A percentile compares a stretch with the other conserved stretches of the same genome.
These are phyloP conservation scores for Stentor coeruleus DNA, from an alignment of 73 alveolate species.

Conservation along the genomic window DNA sequence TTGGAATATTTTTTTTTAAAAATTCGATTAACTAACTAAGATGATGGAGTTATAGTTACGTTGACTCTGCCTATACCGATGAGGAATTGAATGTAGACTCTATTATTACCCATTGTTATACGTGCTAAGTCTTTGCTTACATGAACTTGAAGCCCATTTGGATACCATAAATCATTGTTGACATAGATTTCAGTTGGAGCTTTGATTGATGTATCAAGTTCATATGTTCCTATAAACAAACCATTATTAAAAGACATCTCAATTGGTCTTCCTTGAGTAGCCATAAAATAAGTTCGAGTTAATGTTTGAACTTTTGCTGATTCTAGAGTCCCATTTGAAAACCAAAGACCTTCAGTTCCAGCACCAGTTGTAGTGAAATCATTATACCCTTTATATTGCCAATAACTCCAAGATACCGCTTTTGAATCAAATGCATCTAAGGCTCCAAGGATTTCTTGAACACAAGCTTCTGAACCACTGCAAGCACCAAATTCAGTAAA, in stretches of 20 bases:
- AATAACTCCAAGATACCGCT: constrained; percentile 73
- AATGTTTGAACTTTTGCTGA: constrained; percentile 59
- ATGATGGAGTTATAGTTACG: background rate
- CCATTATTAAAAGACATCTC: constrained; percentile 44
- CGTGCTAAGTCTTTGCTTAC: constrained; percentile 4
- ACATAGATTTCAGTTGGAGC: constrained; percentile 52
- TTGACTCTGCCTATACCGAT: background rate
- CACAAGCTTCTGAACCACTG: constrained; percentile 59
- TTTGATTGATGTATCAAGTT: constrained; percentile 43
- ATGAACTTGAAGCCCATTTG: constrained; percentile 46
- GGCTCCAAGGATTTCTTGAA: constrained; percentile 57
- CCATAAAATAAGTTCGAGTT: constrained; percentile 65
- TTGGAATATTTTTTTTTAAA: too few species aligned
- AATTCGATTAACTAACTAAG: too few species aligned
- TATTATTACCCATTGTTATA: too few species aligned
- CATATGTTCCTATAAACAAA: constrained; percentile 47
- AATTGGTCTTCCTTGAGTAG: constrained; percentile 62
- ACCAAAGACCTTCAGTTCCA: constrained; percentile 65
- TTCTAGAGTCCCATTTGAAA: constrained; percentile 66
- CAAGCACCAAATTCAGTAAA: constrained; percentile 86
- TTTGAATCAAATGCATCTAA: constrained; percentile 56
- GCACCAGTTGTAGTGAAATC: constrained; percentile 84
- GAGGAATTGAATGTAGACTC: background rate
- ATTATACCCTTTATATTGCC: constrained; percentile 75
- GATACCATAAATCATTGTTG: constrained; percentile 60